Conservation (phyloP, 148 eudicot genomes). For the Silene latifolia region DNA sequence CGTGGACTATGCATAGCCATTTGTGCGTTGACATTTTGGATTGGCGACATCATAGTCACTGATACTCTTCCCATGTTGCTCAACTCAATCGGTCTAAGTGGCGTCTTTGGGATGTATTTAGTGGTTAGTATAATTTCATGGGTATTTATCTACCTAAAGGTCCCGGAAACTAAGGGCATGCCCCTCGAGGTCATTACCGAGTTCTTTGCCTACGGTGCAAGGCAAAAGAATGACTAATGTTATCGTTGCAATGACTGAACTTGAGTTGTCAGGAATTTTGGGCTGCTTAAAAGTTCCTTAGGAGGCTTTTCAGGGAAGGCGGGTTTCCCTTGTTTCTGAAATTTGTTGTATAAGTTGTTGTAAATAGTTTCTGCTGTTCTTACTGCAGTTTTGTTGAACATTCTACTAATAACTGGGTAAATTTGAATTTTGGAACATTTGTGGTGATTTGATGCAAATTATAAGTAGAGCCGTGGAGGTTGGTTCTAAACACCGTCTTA, state of each 20-base stretch:
- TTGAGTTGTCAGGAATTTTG: neutral
- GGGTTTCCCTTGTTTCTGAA: conserved; percentile 8
- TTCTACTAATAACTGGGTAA: conserved; percentile 9
- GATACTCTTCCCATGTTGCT: conserved; percentile 52
- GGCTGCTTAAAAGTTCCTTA: neutral
- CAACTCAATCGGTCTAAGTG: conserved; percentile 43
- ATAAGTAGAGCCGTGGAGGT: no score
- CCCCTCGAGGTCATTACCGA: conserved; percentile 62
- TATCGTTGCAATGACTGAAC: neutral
- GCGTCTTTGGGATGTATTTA: conserved; percentile 48
- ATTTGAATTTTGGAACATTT: neutral
- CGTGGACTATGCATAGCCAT: conserved; percentile 61
- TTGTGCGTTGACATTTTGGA: conserved; percentile 53
- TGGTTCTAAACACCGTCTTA: no score
- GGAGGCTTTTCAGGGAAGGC: neutral
- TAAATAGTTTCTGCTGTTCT: conserved; percentile 13
- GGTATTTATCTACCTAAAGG: conserved; percentile 48
- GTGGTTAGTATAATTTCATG: conserved; percentile 41
- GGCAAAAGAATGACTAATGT: conserved; percentile 21
- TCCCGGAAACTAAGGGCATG: conserved; percentile 66
- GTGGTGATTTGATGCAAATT: neutral
- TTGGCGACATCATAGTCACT: conserved; percentile 48
- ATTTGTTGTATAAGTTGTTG: neutral
- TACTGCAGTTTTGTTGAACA: conserved; percentile 17
- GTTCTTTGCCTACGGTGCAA: conserved; percentile 57